Conservation (phyloP, 75 land plant species). For the Pinus albicaulis region DNA sequence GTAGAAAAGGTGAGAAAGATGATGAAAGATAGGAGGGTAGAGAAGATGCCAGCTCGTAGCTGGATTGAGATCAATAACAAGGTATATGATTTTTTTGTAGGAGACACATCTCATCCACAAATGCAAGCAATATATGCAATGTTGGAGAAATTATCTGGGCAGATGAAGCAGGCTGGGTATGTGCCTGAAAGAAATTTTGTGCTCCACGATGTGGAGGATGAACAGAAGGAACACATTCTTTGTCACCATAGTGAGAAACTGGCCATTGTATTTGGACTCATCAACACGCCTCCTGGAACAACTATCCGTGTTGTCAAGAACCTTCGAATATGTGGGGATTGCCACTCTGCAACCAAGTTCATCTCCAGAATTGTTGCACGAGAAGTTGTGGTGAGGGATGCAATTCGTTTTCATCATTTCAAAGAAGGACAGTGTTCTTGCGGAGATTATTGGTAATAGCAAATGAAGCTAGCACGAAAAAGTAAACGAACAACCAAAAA, state of each 20-base stretch:
- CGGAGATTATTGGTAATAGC: neutral
- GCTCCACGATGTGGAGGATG: neutral
- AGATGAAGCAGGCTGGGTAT: neutral
- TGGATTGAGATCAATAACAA: neutral
- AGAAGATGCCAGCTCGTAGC: neutral
- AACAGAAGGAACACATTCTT: neutral
- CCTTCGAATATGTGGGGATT: neutral
- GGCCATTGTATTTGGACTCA: neutral
- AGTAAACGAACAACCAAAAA: too few relatives aligned
- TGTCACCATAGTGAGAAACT: neutral
- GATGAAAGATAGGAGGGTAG: neutral
- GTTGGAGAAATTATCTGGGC: neutral
- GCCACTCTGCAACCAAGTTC: neutral
- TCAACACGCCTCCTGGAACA: neutral
- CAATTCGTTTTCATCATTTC: neutral
- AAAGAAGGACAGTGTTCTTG: constrained; percentile 1
- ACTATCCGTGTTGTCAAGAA: neutral
- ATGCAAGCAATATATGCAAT: neutral
- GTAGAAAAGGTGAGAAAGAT: neutral
- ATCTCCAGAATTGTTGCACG: neutral
- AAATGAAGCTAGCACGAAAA: too few relatives aligned
- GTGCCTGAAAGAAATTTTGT: neutral
- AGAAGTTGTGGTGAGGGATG: neutral
- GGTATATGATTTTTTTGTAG: neutral
- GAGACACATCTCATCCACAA: neutral